Evolutionary conservation across 306 rosid species (phyloP), one percentile per base, ranked within the genome.

Genomic region (Medicago arabica): DNA sequence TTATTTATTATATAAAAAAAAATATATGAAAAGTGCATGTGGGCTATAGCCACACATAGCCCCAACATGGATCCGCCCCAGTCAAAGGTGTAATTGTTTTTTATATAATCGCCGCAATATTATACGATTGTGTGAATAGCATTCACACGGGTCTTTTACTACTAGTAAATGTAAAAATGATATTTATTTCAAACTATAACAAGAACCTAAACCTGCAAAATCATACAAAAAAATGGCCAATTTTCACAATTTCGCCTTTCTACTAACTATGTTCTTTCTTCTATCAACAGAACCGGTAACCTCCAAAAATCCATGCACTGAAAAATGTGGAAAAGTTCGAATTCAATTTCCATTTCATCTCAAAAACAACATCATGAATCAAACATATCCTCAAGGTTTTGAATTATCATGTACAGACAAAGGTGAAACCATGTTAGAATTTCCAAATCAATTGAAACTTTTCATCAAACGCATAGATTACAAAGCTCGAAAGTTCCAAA

Each of bases 321-420:
- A 69, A 18, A 78, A 76, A 49, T 78, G 86, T 46, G 79, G 86
- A 44, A 7, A 54, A 0, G 36, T 78, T 14, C 69, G 6, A 9
- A 78, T 83, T 54, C 81, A 64, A 6, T 79, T 79, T 19, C 83
- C 83, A 8, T 79, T 79, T 72, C 28, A 79, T 41, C 78, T 79
- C 28, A 79, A 11, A 79, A 64, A 51, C 12, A 28, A 7, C 21
- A 8, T 16, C 13, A 38, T 12, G 8, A 78, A 53, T 64, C 57
- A 72, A 10, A 21, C 67, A 3, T 11, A 67, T 44, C 61, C 38
- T 39, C 25, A 18, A 13, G 80, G 76, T 14, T 81, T 81, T 21
- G 59, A 23, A 15, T 34, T 84, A 47, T 66, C 61, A 31, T 84
- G 87, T 16, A 51, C 16, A 0, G 53, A 75, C 0, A 28, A 54